Base-by-base conservation (phyloP, 2,329 filamentous ascomycete species). In the Coleophoma cylindrospora region DNA sequence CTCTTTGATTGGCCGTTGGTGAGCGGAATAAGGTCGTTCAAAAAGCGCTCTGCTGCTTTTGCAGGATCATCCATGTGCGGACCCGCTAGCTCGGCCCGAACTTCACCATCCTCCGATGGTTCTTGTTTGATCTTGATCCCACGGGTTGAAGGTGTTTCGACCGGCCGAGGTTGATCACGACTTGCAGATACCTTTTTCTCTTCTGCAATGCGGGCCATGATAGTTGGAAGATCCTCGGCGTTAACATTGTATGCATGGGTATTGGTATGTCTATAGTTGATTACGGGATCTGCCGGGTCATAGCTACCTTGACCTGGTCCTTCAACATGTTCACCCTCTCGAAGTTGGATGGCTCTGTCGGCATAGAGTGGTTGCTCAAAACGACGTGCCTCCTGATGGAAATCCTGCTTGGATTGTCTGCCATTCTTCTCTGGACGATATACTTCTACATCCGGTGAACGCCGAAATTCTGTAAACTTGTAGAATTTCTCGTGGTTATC, bases 21-120 rank as follows among this genome's bases (percentile, higher is more conserved):
- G 40, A 34, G 46, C 19, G 11, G 41, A 14, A 58, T 52, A 21
- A 70, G 67, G n/a, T 59, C 61, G 45, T 64, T 64, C 13, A 70
- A 57, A 44, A 71, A 72, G 14, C 63, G 60, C 43, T 71, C 68
- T 11, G 68, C 66, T n/a, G 62, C 67, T 43, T 57, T 65, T 38
- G 61, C 57, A 33, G 64, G 60, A 49, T 68, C 65, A 14, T 57
- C 53, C 6, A 57, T 50, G 15, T 53, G 45, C 14, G 41, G 45
- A 11, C 37, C 34, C 21, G 47, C 41, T 40, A 45, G 43, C 22
- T 62, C 54, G 40, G 50, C 59, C 37, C 57, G 56, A 10, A 69
- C 54, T 52, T 70, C 67, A 8, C 66, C 66, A 57, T 70, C 67
- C 54, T 70, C 67, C 5, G 67, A 69, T n/a, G 62, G 61, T 11